These are phyloP conservation scores for Aspergillus wentii DNA, from an alignment of 495 filamentous ascomycete genomes.

Conservation along the genomic window DNA sequence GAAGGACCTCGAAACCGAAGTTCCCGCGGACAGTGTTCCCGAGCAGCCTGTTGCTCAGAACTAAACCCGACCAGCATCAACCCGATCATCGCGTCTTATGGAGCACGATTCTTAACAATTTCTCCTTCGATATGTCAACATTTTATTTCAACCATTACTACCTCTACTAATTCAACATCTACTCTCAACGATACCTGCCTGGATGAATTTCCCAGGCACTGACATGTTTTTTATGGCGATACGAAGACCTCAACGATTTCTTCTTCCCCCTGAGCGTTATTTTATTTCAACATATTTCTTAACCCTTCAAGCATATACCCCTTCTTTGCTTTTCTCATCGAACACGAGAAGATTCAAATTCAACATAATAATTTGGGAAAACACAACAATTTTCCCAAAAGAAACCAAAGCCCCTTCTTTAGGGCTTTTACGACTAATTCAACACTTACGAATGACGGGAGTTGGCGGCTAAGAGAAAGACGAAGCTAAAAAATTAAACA, in stretches of 20 bases:
- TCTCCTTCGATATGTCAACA: constrained; percentile 4
- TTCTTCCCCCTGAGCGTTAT: constrained; percentile 41
- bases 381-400: constrained; percentile 7
- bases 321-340: constrained; percentile 19
- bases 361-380: constrained; percentile 34
- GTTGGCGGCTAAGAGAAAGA: constrained; percentile 16
- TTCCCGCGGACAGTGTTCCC: constrained; percentile 15
- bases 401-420: constrained; percentile 3
- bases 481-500: background rate
- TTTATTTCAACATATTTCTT: constrained; percentile 43
- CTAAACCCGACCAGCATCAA: constrained; percentile 12
- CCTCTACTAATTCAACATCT: constrained; percentile 41
- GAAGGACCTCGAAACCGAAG: constrained; percentile 52
- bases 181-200: constrained; percentile 38
- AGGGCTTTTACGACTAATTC: constrained; percentile 14
- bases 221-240: constrained; percentile 43
- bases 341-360: constrained; percentile 25
- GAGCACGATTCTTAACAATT: constrained; percentile 1
- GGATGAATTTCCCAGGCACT: constrained; percentile 24
- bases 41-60: constrained; percentile 16
- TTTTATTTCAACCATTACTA: constrained; percentile 22
- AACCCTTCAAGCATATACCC: constrained; percentile 31
- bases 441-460: constrained; percentile 23
- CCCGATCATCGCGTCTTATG: too few relatives aligned
- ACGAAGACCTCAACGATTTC: constrained; percentile 50